Evolutionary conservation across 2,329 filamentous ascomycete genomes (phyloP).

Genomic region (Ploettnerulaceae sp.): DNA sequence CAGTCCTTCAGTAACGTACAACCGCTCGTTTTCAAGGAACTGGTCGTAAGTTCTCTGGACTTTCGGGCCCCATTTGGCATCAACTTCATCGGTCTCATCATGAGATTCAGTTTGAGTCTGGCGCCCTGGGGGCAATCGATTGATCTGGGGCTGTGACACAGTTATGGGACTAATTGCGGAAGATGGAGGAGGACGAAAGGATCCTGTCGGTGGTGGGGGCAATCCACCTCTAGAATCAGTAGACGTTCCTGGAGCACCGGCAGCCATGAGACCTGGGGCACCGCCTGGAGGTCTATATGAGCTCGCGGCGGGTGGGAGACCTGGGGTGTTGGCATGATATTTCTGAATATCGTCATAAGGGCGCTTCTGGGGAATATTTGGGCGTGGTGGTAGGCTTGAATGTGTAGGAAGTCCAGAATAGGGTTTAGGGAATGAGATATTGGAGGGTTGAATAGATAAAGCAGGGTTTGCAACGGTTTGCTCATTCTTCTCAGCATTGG

Average conservation of each 20-base stretch:
- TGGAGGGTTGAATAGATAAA: constrained; percentile 24
- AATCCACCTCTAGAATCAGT: constrained; percentile 33
- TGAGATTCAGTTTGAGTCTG: constrained; percentile 19
- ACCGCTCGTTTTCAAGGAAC: constrained; percentile 68
- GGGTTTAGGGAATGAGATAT: constrained; percentile 21
- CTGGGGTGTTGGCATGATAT: constrained; percentile 30
- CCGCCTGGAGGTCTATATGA: constrained; percentile 33
- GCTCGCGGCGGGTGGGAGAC: constrained; percentile 25
- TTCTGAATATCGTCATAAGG: constrained; percentile 31
- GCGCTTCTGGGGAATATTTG: constrained; percentile 30
- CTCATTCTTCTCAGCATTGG: constrained; percentile 35
- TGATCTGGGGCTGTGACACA: constrained; percentile 22
- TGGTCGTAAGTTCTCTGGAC: constrained; percentile 65
- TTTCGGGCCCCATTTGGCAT: constrained; percentile 39
- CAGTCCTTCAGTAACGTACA: constrained; percentile 70
- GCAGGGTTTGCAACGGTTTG: constrained; percentile 16
- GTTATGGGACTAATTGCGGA: constrained; percentile 23
- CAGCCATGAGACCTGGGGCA: constrained; percentile 29
- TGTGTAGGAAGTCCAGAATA: constrained; percentile 30
- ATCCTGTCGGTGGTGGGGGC: constrained; percentile 33
- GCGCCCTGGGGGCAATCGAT: constrained; percentile 20
- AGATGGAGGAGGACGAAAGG: constrained; percentile 26
- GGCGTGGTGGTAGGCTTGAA: constrained; percentile 35
- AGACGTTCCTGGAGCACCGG: constrained; percentile 33
- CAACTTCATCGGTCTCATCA: constrained; percentile 31